Base-by-base conservation (phyloP, 177 flowering plant genomes). In the Vitis hybrid region DNA sequence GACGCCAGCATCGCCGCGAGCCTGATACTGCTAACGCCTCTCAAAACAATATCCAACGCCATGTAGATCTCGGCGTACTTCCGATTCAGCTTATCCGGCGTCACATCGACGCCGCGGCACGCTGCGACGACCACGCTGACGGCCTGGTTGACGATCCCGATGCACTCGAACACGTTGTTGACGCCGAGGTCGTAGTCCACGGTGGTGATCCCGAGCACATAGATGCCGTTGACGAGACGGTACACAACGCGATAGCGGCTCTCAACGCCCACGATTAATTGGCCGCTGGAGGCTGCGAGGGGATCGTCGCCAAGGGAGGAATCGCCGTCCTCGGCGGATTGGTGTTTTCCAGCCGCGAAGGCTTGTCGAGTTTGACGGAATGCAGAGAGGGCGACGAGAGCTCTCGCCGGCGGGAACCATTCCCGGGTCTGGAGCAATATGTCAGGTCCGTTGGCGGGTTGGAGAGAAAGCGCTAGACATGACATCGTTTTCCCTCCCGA, bases 341-440 rank as follows among this genome's bases (percentile, higher is more conserved):
- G 74, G 32, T 78, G 82, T 65, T 84, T 85, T 55, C 79, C 72
- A 57, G 82, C 32, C 58, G 94, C 78, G 73, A 84, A 90, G 67
- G 92, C 79, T 13, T 81, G 79, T 57, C 97, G 96, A n/a, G 93
- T 95, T 11, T 84, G 86, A 56, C 97, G 89, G 80, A 93, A 95
- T 61, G 92, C 80, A 60, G 93, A 81, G 62, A 93, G 84, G 30
- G 97, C 98, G 53, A 83, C 84, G 21, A 95, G 91, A 68, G 99
- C 97, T 18, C 99, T 84, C 2, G 98, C 85, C 0, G 98, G 99
- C 0, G 99, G 97, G 73, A 93, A 93, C 99, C 98, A 95, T 75
- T 93, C 99, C 0, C 99, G 91, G 72, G 99, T 91, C 69, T 95
- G 97, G 66, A 95, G 90, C 48, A 95, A 87, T 69, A 95, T 84